Percentiles rank a stretch among this genome's conserved stretches.
phyloP scores from a whole-genome alignment of 106 monocot species.

The Amphibolis antarctica region DNA sequence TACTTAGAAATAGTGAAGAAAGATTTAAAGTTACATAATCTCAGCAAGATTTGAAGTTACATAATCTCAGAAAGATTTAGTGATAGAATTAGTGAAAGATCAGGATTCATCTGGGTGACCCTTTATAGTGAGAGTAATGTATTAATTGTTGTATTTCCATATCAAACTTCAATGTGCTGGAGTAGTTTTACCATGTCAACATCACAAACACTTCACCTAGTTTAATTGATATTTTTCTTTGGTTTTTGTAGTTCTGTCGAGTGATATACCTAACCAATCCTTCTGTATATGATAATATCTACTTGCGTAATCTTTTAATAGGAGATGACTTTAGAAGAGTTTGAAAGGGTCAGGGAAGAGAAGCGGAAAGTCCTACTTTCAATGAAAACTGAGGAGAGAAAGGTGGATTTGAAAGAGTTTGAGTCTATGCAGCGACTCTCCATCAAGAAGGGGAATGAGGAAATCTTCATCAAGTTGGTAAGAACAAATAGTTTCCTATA shows the following conservation, averaged over 20 bases:
- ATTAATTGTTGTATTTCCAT: too few species aligned
- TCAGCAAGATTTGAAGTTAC: too few species aligned
- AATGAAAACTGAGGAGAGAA: constrained; percentile 33
- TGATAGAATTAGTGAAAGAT: too few species aligned
- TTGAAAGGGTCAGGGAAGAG: constrained; percentile 40
- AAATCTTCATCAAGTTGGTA: constrained; percentile 38
- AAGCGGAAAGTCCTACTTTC: constrained; percentile 34
- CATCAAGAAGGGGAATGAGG: constrained; percentile 26
- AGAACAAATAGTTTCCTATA: neutral
- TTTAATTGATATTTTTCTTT: neutral
- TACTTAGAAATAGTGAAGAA: too few species aligned
- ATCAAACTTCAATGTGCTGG: too few species aligned
- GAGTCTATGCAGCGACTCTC: constrained; percentile 27
- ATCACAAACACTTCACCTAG: too few species aligned
- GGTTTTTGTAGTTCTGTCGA: neutral
- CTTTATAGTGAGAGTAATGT: too few species aligned
- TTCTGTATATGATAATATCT: neutral
- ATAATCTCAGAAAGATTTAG: too few species aligned
- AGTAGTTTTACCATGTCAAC: too few species aligned
- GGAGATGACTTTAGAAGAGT: constrained; percentile 45
- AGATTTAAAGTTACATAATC: too few species aligned
- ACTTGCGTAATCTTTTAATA: neutral
- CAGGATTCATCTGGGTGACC: too few species aligned
- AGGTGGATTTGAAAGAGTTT: constrained; percentile 28
- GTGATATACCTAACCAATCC: neutral